Base-by-base conservation (phyloP, 768 basidiomycete species). In the Boletus huronensis region DNA sequence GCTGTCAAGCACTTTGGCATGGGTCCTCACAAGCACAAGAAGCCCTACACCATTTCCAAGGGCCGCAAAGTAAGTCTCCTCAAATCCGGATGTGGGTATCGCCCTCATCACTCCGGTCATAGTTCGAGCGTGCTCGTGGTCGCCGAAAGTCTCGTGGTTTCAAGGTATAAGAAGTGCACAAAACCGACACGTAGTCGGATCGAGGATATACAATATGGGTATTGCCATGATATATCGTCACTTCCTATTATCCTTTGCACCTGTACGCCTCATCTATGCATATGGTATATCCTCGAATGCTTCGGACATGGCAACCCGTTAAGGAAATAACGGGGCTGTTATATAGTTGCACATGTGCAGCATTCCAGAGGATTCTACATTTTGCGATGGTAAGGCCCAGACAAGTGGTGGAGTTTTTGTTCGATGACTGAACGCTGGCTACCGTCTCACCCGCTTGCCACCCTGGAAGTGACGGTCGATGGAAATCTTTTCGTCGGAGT, bases 21-120 rank as follows among this genome's bases (percentile, higher is more conserved):
- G 90, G 92, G 87, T 77, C 94, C 94, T 53, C 92, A 95, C 87
- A 93, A 98, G 78, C 80, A 97, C 87, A 98, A 96, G 83, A 97
- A 95, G 79, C 97, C 97, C 45, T 90, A 93, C 79, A 90, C 94
- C 44, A 80, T 78, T 68, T 94, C 93, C 72, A 97, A 96, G 80
- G 96, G 97, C 59, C 90, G 95, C 84, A 98, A 97, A 77, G 86
- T 87, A 65, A 39, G 74, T 68, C 29, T 6, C 13, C 6, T 9
- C 39, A 5, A 9, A 16, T 10, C 9, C 5, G n/a, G 4, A 8
- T 25, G 19, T 35, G 1, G 21, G 21, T 32, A 11, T 16, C 21
- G 25, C 13, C 49, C 46, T 50, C 50, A 52, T 56, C 26, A 40
- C 54, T 31, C n/a, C 26, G 17, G 50, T 53, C 40, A 44, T 57